phyloP scores from a whole-genome alignment of 73 alveolate genomes.

The Tetrahymena malaccensis region DNA sequence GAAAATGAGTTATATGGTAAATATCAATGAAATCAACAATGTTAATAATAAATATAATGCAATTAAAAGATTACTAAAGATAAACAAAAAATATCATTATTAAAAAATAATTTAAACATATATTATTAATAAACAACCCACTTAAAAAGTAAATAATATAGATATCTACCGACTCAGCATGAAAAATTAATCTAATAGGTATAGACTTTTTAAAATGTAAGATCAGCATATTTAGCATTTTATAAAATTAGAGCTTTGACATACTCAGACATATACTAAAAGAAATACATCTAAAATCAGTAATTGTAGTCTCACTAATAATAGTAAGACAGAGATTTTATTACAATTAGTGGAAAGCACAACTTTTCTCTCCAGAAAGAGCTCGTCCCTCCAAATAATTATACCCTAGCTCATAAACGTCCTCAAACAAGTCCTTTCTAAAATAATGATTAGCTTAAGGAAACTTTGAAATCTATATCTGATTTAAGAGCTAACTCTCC shows the following conservation, averaged over 20 bases:
- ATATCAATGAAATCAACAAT: background rate
- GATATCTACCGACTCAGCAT: background rate
- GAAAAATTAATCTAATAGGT: background rate
- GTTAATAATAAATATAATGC: background rate
- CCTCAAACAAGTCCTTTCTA: background rate
- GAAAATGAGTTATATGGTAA: background rate
- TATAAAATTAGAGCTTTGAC: background rate
- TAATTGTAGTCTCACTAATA: background rate
- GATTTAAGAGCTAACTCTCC: background rate
- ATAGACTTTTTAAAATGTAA: no score
- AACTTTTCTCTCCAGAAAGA: background rate
- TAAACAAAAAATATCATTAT: background rate
- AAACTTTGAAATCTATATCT: background rate
- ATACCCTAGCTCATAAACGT: background rate
- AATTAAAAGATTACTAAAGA: background rate
- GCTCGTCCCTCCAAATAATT: background rate
- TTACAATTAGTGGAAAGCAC: background rate
- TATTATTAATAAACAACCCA: background rate
- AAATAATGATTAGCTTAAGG: background rate
- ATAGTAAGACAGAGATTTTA: background rate
- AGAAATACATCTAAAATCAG: background rate
- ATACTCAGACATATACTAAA: background rate
- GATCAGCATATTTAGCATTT: background rate
- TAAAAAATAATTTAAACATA: background rate
- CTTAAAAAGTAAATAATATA: no score